phyloP scores from a whole-genome alignment of 2,329 filamentous ascomycete species.

The Aspergillus oerlinghausenensis region DNA sequence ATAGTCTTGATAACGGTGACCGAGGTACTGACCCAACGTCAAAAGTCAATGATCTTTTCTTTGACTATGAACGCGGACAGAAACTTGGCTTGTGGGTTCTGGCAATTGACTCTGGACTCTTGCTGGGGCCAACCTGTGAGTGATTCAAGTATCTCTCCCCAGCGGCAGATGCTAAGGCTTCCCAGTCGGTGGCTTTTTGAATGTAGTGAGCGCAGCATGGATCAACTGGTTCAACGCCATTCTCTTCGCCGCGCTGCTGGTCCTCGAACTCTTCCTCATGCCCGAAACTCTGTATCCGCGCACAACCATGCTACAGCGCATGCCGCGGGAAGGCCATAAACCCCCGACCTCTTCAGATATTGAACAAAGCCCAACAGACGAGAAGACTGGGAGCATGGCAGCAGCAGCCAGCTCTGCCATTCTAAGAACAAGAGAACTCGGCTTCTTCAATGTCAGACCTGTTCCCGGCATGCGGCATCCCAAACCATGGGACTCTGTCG shows the following conservation, averaged over 20 bases:
- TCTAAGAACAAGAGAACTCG: slow-evolving; percentile 40
- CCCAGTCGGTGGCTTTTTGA: slow-evolving; percentile 50
- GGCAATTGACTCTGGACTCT: slow-evolving; percentile 50
- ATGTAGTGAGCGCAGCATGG: slow-evolving; percentile 47
- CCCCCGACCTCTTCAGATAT: slow-evolving; percentile 14
- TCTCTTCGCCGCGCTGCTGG: slow-evolving; percentile 46
- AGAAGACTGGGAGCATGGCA: neutral
- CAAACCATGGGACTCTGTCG: slow-evolving; percentile 43
- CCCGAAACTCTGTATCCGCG: slow-evolving; percentile 56
- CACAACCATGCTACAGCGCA: slow-evolving; percentile 42
- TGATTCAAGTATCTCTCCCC: slow-evolving; percentile 2
- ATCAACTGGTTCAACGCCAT: slow-evolving; percentile 54
- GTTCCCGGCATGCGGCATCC: slow-evolving; percentile 51
- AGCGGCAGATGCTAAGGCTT: neutral
- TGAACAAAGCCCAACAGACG: slow-evolving; percentile 21
- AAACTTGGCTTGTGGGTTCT: slow-evolving; percentile 56
- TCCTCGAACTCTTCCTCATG: slow-evolving; percentile 48
- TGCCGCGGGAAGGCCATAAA: slow-evolving; percentile 19
- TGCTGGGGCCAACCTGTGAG: slow-evolving; percentile 46
- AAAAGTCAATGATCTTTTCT: slow-evolving; percentile 52
- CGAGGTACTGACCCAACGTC: neutral
- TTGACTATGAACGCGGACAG: slow-evolving; percentile 52
- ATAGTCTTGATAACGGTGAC: neutral
- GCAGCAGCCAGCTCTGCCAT: slow-evolving; percentile 14
- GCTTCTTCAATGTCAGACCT: slow-evolving; percentile 43